phyloP scores from a whole-genome alignment of 352 stramenopile species.

The Globisporangium spinosum region DNA sequence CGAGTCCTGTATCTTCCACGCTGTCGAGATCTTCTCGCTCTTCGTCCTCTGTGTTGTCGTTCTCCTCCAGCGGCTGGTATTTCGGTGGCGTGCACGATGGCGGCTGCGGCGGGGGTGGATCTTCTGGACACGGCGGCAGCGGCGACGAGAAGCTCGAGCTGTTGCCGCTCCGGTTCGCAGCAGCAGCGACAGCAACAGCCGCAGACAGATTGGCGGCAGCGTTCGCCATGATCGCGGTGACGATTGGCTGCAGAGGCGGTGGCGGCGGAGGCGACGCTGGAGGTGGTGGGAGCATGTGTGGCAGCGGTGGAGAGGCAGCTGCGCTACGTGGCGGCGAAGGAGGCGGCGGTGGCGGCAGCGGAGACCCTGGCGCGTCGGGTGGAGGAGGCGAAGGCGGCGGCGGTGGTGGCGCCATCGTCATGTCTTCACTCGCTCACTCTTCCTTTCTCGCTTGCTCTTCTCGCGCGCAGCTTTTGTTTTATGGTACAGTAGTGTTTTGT shows the following conservation, averaged over 20 bases:
- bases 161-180: slow-evolving; percentile 18
- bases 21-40: slow-evolving; percentile 36
- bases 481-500: neutral
- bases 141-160: slow-evolving; percentile 74
- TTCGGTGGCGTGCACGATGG: slow-evolving; percentile 61
- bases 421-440: neutral
- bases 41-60: slow-evolving; percentile 39
- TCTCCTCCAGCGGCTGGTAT: slow-evolving; percentile 61
- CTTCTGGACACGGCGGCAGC: slow-evolving; percentile 67
- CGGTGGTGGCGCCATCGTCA: slow-evolving; percentile 7
- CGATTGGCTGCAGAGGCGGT: slow-evolving; percentile 1
- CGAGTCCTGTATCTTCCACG: slow-evolving; percentile 35
- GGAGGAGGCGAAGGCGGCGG: slow-evolving; percentile 3
- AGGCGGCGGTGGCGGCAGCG: slow-evolving; percentile 2
- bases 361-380: neutral
- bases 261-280: slow-evolving; percentile 8
- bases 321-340: neutral
- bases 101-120: slow-evolving; percentile 53
- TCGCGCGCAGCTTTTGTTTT: neutral
- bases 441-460: neutral
- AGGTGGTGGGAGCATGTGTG: neutral
- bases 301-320: neutral
- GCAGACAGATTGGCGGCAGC: neutral
- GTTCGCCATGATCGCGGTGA: neutral
- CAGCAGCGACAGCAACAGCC: neutral